Conservation (phyloP, 2,329 filamentous ascomycete genomes). For the Ustulina deusta region DNA sequence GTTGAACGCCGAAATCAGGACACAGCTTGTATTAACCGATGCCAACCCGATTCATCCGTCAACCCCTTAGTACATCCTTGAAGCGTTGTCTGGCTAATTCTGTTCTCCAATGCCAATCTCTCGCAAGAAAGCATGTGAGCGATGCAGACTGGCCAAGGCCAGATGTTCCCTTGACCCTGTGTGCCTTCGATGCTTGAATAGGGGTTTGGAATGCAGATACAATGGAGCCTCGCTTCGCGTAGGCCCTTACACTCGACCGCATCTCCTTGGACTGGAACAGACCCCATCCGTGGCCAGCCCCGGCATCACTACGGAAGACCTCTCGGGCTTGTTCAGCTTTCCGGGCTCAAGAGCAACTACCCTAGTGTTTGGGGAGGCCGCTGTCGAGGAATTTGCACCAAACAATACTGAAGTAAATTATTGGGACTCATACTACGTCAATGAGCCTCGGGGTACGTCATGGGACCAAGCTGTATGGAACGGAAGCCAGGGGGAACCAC, state of each 20-base stretch:
- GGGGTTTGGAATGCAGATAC: slow-evolving; percentile 42
- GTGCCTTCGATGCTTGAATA: slow-evolving; percentile 43
- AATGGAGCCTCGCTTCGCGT: slow-evolving; percentile 8
- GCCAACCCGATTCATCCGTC: background rate
- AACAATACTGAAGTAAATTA: background rate
- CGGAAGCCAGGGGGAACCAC: background rate
- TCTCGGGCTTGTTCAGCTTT: background rate
- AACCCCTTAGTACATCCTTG: background rate
- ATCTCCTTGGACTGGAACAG: background rate
- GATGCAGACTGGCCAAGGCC: slow-evolving; percentile 46
- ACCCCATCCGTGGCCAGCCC: background rate
- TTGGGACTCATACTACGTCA: background rate
- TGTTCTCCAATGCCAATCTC: slow-evolving; percentile 43
- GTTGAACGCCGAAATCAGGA: background rate
- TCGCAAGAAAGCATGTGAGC: slow-evolving; percentile 44
- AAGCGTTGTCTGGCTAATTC: background rate
- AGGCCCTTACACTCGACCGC: slow-evolving; percentile 29
- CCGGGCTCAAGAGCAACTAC: background rate
- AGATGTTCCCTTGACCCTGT: slow-evolving; percentile 44
- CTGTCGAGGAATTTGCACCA: slow-evolving; percentile 6
- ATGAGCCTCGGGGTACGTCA: background rate
- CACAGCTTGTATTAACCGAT: background rate
- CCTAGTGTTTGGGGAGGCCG: background rate
- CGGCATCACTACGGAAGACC: background rate
- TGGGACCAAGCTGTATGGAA: slow-evolving; percentile 3